These are phyloP conservation scores for Saccharomyces paradoxus DNA, from an alignment of 805 yeast species.

Conservation along the genomic window DNA sequence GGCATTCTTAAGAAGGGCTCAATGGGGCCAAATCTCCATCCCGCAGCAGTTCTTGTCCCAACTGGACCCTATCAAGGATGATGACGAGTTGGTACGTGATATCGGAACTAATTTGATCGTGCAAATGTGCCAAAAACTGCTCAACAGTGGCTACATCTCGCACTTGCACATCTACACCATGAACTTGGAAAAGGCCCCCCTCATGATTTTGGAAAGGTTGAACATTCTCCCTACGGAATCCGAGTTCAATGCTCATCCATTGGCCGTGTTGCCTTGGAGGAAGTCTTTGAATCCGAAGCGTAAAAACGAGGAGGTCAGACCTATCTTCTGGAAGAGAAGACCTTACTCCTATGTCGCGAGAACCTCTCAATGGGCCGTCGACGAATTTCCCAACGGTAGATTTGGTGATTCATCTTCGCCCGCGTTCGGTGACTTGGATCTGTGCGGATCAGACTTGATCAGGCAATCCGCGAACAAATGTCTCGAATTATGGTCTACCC, in stretches of 20 bases:
- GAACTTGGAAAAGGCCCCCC: conserved; percentile 88
- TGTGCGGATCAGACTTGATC: conserved; percentile 68
- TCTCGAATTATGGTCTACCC: conserved; percentile 81
- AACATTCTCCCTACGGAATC: conserved; percentile 38
- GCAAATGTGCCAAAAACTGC: conserved; percentile 69
- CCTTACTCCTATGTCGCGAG: conserved; percentile 82
- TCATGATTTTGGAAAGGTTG: conserved; percentile 76
- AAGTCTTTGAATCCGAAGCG: conserved; percentile 77
- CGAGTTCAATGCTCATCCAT: conserved; percentile 28
- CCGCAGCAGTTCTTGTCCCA: conserved; percentile 65
- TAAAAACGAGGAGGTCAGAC: conserved; percentile 75
- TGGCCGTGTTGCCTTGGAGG: conserved; percentile 67
- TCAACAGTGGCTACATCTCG: conserved; percentile 63
- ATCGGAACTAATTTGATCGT: conserved; percentile 75
- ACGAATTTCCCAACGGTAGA: conserved; percentile 96
- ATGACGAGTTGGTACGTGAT: conserved; percentile 80
- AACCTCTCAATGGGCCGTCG: conserved; percentile 75
- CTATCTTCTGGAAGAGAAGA: conserved; percentile 93
- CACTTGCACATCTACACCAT: conserved; percentile 95
- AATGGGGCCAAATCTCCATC: conserved; percentile 81
- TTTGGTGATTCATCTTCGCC: conserved; percentile 99
- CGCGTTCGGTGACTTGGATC: conserved; percentile 85
- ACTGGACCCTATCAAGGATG: conserved; percentile 79
- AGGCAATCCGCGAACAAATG: conserved; percentile 79
- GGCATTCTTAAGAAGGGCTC: conserved; percentile 84